Base-by-base conservation (phyloP, 208 protist genomes). In the Tetramitus jugosus region DNA sequence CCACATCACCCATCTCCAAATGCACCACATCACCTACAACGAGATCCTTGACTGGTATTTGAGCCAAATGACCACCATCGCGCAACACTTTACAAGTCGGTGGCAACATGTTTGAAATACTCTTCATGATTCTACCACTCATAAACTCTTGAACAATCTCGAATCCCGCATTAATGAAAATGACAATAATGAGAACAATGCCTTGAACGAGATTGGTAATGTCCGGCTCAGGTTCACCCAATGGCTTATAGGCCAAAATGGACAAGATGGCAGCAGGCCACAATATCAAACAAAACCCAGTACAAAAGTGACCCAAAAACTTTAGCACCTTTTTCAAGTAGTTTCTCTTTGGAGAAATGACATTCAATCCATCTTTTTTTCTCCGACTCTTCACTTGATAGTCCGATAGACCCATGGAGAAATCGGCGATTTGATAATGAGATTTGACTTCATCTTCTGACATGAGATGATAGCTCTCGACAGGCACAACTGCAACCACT, bases 1-100 rank as follows among this genome's bases (percentile, higher is more conserved):
- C 76, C 62, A 90, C 80, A 81, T 97, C 93, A 43, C 96, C 97
- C 4, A 87, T 17, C 49, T 71, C 84, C 37, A 98, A 10, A 10
- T 56, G 49, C 20, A 56, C 20, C 49, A 56, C 10, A 56, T 56
- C 49, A 56, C 49, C 49, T 10, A 56, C 49, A 56, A 56, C 49
- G 49, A 56, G 49, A 26, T 56, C 49, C 14, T 20, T 56, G 49
- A 56, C 49, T 20, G 20, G 49, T 10, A 56, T 20, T 26, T n/a
- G n/a, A n/a, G n/a, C n/a, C n/a, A n/a, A n/a, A n/a, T n/a, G n/a
- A n/a, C n/a, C n/a, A n/a, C n/a, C n/a, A n/a, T n/a, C n/a, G 10
- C 49, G 10, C 14, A 56, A 26, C 10, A 56, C 49, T 56, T 56
- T 10, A 56, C 14, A 10, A 10, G 10, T 20, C 20, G 49, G 20